These are phyloP conservation scores for Colletotrichum sansevieriae DNA, from an alignment of 2,329 filamentous ascomycete species.

Conservation along the genomic window DNA sequence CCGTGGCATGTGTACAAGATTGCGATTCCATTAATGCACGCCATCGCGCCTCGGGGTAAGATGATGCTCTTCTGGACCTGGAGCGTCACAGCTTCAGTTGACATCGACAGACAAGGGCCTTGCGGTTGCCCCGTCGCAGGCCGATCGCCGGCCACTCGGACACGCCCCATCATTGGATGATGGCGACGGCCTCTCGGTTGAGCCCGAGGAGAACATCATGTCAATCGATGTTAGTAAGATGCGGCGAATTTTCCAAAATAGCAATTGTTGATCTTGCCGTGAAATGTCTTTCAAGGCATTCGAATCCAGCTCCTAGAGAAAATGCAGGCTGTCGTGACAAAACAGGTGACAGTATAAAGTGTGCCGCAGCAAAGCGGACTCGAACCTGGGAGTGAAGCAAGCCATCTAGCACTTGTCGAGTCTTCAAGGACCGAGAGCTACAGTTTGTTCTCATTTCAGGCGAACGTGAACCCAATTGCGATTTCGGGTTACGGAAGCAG, in stretches of 20 bases:
- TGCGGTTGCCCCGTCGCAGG: constrained; percentile 36
- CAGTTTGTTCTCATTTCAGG: too few species aligned
- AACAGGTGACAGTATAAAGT: too few species aligned
- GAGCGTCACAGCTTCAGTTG: constrained; percentile 39
- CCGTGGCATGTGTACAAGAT: constrained; percentile 12
- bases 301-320: too few species aligned
- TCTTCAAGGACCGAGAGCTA: too few species aligned
- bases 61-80: constrained; percentile 7
- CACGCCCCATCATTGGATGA: constrained; percentile 36
- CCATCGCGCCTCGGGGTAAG: constrained; percentile 23
- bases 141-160: constrained; percentile 19
- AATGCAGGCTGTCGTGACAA: too few species aligned
- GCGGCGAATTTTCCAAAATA: neutral
- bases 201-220: neutral
- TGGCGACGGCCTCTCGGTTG: constrained; percentile 14
- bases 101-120: constrained; percentile 3
- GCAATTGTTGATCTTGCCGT: neutral
- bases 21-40: constrained; percentile 32
- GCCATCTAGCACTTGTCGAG: too few species aligned
- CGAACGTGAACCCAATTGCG: too few species aligned
- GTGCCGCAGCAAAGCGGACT: too few species aligned
- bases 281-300: too few species aligned
- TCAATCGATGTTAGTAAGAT: neutral
- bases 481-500: too few species aligned
- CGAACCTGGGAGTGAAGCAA: too few species aligned